Base-by-base conservation (phyloP, 768 basidiomycete species). In the Exsudoporus frostii region DNA sequence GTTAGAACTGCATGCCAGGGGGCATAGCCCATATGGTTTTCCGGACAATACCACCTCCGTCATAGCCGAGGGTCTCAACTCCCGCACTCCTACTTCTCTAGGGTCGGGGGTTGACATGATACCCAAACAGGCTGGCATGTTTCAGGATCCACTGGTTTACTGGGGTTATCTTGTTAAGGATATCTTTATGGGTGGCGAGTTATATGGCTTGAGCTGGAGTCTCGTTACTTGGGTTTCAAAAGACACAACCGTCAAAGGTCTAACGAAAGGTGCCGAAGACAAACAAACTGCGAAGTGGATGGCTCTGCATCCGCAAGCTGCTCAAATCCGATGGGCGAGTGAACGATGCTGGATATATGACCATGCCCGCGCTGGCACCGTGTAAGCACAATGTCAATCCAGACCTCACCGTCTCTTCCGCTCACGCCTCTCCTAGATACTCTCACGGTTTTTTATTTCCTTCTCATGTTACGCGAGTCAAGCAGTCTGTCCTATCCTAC, bases 341-440 rank as follows among this genome's bases (percentile, higher is more conserved):
- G 95, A 99, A 65, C 82, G 87, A 25, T 98, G 96, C 71, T 96
- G 92, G 91, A 92, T 99, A 59, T 98, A 99, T 71, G 95, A 99
- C 66, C 96, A 98, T 71, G 96, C 96, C 2, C 86, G 92, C 45
- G 85, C 90, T 15, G 88, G 90, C 44, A 97, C 95, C 19, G 94
- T 96, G 85, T 94, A 76, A 65, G 90, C 77, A 27, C 24, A 47
- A 27, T 42, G 33, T 32, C 33, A 48, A 50, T 37, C 25, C 19
- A 27, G 34, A 19, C 33, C 22, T 55, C 32, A 30, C 34, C 22
- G 22, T 44, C 59, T 43, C 50, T 49, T 39, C 7, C 50, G 44
- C 45, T 54, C 20, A 57, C 24, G 17, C 5, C 10, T n/a, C 11
- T 63, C 50, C 17, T n/a, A 92, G 91, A 11, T 96, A 98, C 66